Conservation (phyloP, 1,139 yeast genomes). For the Neolecta irregularis region DNA sequence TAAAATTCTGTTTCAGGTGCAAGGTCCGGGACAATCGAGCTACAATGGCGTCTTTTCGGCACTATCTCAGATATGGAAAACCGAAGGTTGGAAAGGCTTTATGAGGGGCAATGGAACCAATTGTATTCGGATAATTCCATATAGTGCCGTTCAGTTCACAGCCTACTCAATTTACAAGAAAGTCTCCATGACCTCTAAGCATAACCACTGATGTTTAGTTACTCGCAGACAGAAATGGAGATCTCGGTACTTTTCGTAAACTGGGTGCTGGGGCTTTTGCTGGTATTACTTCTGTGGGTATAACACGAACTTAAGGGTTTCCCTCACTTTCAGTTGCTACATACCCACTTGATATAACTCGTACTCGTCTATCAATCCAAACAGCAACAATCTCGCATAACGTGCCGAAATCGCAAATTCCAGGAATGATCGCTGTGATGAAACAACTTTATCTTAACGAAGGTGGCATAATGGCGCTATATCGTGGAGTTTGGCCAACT, state of each 20-base stretch:
- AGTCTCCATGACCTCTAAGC: slow-evolving; percentile 12
- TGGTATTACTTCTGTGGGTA: slow-evolving; percentile 56
- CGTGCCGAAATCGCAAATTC: slow-evolving; percentile 24
- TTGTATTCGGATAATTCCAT: slow-evolving; percentile 81
- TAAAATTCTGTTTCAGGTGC: slow-evolving; percentile 79
- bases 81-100: slow-evolving; percentile 79
- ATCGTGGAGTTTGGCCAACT: slow-evolving; percentile 78
- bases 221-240: slow-evolving; percentile 20
- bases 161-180: slow-evolving; percentile 62
- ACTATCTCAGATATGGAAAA: slow-evolving; percentile 60
- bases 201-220: slow-evolving; percentile 22
- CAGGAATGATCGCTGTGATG: slow-evolving; percentile 51
- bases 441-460: slow-evolving; percentile 49
- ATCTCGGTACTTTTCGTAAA: slow-evolving; percentile 40
- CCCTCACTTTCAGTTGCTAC: slow-evolving; percentile 37
- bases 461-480: slow-evolving; percentile 68
- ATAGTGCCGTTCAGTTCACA: slow-evolving; percentile 86
- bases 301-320: not conserved
- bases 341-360: slow-evolving; percentile 78
- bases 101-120: slow-evolving; percentile 84
- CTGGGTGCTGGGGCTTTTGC: slow-evolving; percentile 66
- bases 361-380: slow-evolving; percentile 78
- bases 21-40: slow-evolving; percentile 49
- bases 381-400: slow-evolving; percentile 37
- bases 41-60: slow-evolving; percentile 66